Evolutionary conservation across 495 filamentous ascomycete species (phyloP), one percentile per base, ranked within the genome.

Genomic region (Symbiotaphrina buchneri): DNA sequence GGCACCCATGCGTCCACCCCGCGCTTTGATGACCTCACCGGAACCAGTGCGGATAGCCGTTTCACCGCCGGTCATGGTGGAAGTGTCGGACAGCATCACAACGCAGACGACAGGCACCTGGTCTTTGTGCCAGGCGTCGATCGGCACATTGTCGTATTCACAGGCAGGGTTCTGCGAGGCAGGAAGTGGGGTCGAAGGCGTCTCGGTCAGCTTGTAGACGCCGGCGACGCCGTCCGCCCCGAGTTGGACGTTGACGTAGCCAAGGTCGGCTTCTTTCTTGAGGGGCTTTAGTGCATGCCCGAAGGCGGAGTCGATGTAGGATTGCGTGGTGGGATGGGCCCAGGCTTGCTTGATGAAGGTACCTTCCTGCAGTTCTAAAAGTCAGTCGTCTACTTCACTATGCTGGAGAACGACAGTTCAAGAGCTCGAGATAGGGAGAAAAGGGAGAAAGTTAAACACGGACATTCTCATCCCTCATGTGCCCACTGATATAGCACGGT

Each of bases 221-320:
- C 49, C 14, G n/a, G n/a, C n/a, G n/a, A n/a, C n/a, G n/a, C n/a
- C n/a, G n/a, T n/a, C n/a, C n/a, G n/a, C n/a, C n/a, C n/a, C n/a
- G n/a, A n/a, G n/a, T n/a, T n/a, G n/a, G 30, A 79, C 53, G 43
- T 82, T 82, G 44, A 79, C 62, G 40, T 79, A 69, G 0, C 61
- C 72, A 39, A 80, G 74, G 41, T 82, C 75, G 42, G 65, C 65
- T 47, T 82, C 72, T 58, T 77, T 72, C 13, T 57, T 63, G n/a
- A n/a, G 3, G 73, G 65, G 21, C 75, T 59, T 10, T 79, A 55
- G 16, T 77, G 73, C 27, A 79, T 63, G n/a, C 74, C 72, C 10
- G 72, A 73, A 20, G n/a, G n/a, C n/a, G n/a, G n/a, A 79, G 61
- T 34, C 68, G 61, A 8, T 72, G 77, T 19, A 80, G 54, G 39